phyloP scores from a whole-genome alignment of 805 yeast genomes.

The Hanseniaspora jakobsenii region DNA sequence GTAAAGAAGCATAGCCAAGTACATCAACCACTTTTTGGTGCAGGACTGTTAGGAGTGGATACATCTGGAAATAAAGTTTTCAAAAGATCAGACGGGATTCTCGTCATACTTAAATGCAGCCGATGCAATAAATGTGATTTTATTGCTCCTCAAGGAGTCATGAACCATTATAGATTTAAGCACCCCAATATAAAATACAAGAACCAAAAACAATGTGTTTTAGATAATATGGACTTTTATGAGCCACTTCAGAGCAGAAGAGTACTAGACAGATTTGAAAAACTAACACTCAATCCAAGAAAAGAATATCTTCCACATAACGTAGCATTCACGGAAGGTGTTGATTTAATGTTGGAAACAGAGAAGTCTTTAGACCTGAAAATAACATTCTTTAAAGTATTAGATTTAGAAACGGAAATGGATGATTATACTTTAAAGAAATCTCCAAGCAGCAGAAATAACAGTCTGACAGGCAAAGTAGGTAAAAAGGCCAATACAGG shows the following conservation, averaged over 20 bases:
- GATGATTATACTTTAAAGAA: not conserved
- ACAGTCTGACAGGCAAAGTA: not conserved
- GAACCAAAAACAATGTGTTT: conserved; percentile 64
- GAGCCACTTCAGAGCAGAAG: conserved; percentile 31
- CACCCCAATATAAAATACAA: conserved; percentile 53
- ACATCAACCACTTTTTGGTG: conserved; percentile 16
- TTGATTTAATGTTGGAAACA: not conserved
- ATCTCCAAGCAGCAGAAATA: not conserved
- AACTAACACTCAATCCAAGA: conserved; percentile 22
- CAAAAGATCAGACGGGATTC: conserved; percentile 55
- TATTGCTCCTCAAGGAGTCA: conserved; percentile 68
- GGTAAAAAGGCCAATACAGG: conserved; percentile 2
- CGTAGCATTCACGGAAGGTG: conserved; percentile 21
- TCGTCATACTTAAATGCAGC: conserved; percentile 57
- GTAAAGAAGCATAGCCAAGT: not conserved
- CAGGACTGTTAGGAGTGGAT: conserved; percentile 34
- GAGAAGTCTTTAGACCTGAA: conserved; percentile 7
- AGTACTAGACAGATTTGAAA: conserved; percentile 23
- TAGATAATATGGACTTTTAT: conserved; percentile 48
- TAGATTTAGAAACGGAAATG: not conserved
- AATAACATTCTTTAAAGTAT: conserved; percentile 5
- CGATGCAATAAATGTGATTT: conserved; percentile 58
- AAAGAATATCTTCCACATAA: conserved; percentile 23
- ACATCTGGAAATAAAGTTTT: conserved; percentile 41
- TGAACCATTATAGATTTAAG: conserved; percentile 64